phyloP scores from a whole-genome alignment of 306 rosid species.

The Lotus japonicus region DNA sequence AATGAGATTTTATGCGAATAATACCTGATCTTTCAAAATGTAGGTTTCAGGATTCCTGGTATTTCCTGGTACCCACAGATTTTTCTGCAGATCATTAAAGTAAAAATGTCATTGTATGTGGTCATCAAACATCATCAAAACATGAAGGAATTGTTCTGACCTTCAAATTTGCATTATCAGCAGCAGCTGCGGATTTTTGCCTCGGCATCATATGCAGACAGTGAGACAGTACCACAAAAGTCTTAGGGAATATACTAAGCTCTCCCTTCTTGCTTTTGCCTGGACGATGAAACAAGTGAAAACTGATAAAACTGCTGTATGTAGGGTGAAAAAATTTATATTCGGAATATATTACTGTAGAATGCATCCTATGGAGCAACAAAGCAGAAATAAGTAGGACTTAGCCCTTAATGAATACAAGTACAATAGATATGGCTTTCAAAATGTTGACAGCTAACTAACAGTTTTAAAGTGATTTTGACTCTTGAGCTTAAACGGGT shows the following conservation, averaged over 20 bases:
- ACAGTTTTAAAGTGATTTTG: not conserved
- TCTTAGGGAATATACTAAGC: slow-evolving; percentile 72
- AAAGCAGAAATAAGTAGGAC: not conserved
- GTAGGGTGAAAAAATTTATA: not conserved
- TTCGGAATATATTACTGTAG: not conserved
- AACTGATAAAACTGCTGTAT: not conserved
- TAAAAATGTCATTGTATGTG: not conserved
- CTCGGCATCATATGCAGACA: slow-evolving; percentile 89
- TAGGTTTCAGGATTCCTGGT: slow-evolving; percentile 78
- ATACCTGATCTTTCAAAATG: slow-evolving; percentile 61
- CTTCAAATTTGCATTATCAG: slow-evolving; percentile 53
- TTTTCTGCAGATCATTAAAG: slow-evolving; percentile 36
- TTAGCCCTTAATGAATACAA: not conserved
- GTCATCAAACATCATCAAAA: slow-evolving; percentile 12
- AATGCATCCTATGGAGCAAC: not conserved
- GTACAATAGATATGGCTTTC: not conserved
- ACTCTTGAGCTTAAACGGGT: not conserved
- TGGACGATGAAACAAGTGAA: slow-evolving; percentile 40
- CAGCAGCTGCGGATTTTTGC: slow-evolving; percentile 54
- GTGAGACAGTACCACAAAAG: slow-evolving; percentile 60
- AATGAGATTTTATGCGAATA: not conserved
- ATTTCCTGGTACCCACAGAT: slow-evolving; percentile 68
- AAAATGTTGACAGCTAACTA: not conserved
- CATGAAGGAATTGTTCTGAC: slow-evolving; percentile 33
- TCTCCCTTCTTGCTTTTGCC: slow-evolving; percentile 94